These are phyloP conservation scores for Barnettozyma sucrosica DNA, from an alignment of 805 yeast genomes.

Conservation along the genomic window DNA sequence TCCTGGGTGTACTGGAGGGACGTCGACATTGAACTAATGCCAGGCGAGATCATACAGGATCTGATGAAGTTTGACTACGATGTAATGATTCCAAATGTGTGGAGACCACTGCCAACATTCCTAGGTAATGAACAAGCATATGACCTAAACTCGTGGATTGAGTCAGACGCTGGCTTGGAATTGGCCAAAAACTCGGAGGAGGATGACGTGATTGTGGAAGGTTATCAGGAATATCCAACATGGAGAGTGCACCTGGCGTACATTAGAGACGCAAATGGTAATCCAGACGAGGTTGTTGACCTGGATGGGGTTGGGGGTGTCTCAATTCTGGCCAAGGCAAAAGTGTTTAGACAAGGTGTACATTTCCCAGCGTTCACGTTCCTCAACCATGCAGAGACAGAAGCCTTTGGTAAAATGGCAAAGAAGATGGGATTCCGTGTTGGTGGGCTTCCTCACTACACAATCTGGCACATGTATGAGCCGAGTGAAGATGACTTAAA, in stretches of 20 bases:
- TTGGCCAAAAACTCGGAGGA: constrained; percentile 61
- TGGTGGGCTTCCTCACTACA: constrained; percentile 86
- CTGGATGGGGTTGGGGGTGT: constrained; percentile 88
- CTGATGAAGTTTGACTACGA: constrained; percentile 67
- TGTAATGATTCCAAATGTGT: constrained; percentile 80
- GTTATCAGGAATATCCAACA: constrained; percentile 81
- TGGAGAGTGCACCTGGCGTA: constrained; percentile 82
- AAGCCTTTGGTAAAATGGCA: constrained; percentile 81
- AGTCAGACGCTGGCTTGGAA: constrained; percentile 68
- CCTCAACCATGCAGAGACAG: constrained; percentile 83
- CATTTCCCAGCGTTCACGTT: constrained; percentile 83
- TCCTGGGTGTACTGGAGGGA: constrained; percentile 93
- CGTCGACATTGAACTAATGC: constrained; percentile 78
- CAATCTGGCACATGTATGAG: constrained; percentile 86
- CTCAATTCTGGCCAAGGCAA: constrained; percentile 69
- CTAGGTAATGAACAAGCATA: constrained; percentile 90
- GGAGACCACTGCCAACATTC: constrained; percentile 95
- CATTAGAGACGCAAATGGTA: constrained; percentile 54
- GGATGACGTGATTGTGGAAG: constrained; percentile 85
- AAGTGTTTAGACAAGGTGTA: constrained; percentile 70
- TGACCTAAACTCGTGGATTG: constrained; percentile 95
- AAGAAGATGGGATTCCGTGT: constrained; percentile 73
- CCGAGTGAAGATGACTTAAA: constrained; percentile 81
- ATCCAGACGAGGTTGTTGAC: constrained; percentile 57
- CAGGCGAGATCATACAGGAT: constrained; percentile 68